Percentiles rank a stretch among this genome's conserved stretches.
Conservation (phyloP, 2,329 filamentous ascomycete species). For the Metarhizium robertsii region DNA sequence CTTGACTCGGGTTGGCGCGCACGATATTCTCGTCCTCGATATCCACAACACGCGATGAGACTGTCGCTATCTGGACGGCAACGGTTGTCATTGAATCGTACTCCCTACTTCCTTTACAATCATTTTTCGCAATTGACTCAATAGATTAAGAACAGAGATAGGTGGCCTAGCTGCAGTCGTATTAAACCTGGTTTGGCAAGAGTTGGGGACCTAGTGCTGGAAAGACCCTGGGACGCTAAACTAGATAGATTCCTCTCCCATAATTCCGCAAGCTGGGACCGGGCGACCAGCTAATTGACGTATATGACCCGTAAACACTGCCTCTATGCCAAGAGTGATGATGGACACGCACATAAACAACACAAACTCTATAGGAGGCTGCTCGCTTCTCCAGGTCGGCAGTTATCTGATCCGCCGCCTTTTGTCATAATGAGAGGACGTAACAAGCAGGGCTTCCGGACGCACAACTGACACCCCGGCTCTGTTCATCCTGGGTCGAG, state of each 20-base stretch:
- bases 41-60: conserved; percentile 66
- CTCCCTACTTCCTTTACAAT: background rate
- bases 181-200: background rate
- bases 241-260: background rate
- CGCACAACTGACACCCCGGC: background rate
- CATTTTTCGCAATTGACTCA: background rate
- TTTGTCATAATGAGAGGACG: too few species aligned
- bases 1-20: conserved; percentile 64
- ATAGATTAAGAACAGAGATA: background rate
- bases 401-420: too few species aligned
- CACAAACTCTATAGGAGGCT: too few species aligned
- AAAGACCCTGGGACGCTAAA: background rate
- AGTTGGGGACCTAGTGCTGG: background rate
- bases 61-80: background rate
- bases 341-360: background rate
- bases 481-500: background rate
- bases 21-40: conserved; percentile 76
- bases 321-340: background rate
- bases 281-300: background rate
- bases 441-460: background rate
- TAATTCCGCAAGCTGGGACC: background rate
- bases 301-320: background rate
- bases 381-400: too few species aligned
- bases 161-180: background rate
- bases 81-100: background rate